A percentile compares a stretch with the other conserved stretches of the same genome.
Evolutionary conservation across 2,329 filamentous ascomycete genomes (phyloP).

Genomic region (Trichoderma citrinoviride): DNA sequence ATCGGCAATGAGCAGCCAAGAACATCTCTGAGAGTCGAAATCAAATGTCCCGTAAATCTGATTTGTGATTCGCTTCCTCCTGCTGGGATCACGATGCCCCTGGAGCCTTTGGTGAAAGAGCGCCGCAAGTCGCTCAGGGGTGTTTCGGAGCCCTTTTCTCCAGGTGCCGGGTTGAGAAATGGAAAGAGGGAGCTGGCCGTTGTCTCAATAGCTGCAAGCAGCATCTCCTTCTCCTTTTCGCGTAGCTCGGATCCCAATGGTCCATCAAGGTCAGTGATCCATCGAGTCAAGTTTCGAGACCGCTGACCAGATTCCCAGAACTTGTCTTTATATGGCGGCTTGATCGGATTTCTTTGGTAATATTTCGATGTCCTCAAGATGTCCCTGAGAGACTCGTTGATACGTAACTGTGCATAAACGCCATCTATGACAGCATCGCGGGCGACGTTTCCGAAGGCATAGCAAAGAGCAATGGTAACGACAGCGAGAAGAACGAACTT

Average conservation of each 20-base stretch:
- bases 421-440: not conserved
- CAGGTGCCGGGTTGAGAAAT: constrained; percentile 26
- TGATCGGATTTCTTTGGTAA: constrained; percentile 33
- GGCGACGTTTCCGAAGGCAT: not conserved
- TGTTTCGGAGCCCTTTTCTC: constrained; percentile 5
- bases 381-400: not conserved
- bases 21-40: constrained; percentile 34
- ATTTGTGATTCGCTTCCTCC: constrained; percentile 30
- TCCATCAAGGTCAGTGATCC: constrained; percentile 21
- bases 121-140: constrained; percentile 26
- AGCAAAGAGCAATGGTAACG: not conserved
- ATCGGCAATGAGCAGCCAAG: constrained; percentile 36
- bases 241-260: not conserved
- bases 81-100: constrained; percentile 39
- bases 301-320: constrained; percentile 37
- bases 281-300: constrained; percentile 25
- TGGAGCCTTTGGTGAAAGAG: constrained; percentile 26
- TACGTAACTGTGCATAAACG: not conserved
- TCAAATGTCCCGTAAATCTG: constrained; percentile 38
- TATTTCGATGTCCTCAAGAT: constrained; percentile 23
- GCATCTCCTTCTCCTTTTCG: not conserved
- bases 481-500: not conserved
- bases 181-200: constrained; percentile 28
- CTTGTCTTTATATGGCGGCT: constrained; percentile 31
- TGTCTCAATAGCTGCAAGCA: constrained; percentile 18